Evolutionary conservation across 495 filamentous ascomycete species (phyloP).

Genomic region (Ascobolus immersus): DNA sequence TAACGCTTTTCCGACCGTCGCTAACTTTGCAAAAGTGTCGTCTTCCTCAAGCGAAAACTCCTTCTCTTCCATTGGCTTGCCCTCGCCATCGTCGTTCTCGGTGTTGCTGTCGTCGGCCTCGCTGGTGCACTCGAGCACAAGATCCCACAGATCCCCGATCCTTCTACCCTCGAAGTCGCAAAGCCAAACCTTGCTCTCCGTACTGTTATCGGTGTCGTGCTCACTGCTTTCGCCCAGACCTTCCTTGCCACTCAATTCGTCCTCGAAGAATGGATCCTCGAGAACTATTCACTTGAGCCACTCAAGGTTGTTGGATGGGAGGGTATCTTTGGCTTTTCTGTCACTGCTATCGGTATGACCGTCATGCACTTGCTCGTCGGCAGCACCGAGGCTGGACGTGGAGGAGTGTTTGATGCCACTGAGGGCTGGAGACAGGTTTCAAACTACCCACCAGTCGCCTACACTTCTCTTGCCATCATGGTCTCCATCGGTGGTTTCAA

Average conservation of each 20-base stretch:
- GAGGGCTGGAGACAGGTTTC: slow-evolving; percentile 63
- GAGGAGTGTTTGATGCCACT: slow-evolving; percentile 70
- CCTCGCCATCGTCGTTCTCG: slow-evolving; percentile 60
- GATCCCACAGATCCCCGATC: slow-evolving; percentile 39
- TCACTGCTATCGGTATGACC: slow-evolving; percentile 56
- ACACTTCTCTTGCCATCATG: slow-evolving; percentile 75
- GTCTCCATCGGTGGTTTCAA: slow-evolving; percentile 97
- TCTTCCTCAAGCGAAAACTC: slow-evolving; percentile 59
- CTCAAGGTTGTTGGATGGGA: slow-evolving; percentile 90
- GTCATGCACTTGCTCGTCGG: slow-evolving; percentile 56
- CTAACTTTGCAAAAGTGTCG: slow-evolving; percentile 74
- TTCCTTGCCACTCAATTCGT: slow-evolving; percentile 95
- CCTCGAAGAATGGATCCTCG: slow-evolving; percentile 77
- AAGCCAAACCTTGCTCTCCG: slow-evolving; percentile 51
- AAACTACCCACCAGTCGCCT: slow-evolving; percentile 36
- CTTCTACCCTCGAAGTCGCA: slow-evolving; percentile 78
- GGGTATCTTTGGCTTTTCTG: slow-evolving; percentile 69
- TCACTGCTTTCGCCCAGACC: slow-evolving; percentile 84
- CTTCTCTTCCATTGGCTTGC: slow-evolving; percentile 71
- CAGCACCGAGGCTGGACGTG: slow-evolving; percentile 39
- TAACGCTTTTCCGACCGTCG: too few relatives aligned
- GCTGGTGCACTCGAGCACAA: slow-evolving; percentile 52
- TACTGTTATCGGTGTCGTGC: slow-evolving; percentile 54
- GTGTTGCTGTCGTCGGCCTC: slow-evolving; percentile 72
- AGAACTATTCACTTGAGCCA: slow-evolving; percentile 68